Evolutionary conservation across 352 stramenopile genomes (phyloP).

Genomic region (Pythium guiyangense): DNA sequence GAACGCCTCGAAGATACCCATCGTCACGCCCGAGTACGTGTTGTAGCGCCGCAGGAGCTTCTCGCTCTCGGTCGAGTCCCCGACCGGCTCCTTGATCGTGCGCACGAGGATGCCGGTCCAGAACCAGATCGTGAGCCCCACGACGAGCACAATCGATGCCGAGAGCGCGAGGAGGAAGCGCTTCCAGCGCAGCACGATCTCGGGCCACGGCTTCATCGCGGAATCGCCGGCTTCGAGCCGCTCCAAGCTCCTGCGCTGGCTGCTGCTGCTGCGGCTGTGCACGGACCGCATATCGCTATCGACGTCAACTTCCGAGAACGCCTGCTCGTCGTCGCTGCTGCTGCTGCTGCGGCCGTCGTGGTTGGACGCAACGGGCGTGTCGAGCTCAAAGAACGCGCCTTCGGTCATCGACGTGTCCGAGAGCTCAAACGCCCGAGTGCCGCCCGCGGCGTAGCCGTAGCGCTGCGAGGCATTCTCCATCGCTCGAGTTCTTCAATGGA

Average conservation of each 20-base stretch:
- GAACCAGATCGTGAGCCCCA: constrained; percentile 13
- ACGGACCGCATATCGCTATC: background rate
- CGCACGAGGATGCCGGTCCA: constrained; percentile 10
- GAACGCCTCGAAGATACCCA: constrained; percentile 20
- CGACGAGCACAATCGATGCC: constrained; percentile 4
- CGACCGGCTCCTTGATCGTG: constrained; percentile 8
- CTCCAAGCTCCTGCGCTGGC: background rate
- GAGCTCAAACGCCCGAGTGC: constrained; percentile 7
- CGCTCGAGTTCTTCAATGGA: constrained; percentile 5
- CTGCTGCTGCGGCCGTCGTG: background rate
- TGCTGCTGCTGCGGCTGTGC: background rate
- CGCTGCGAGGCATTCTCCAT: constrained; percentile 10
- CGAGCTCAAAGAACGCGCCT: constrained; percentile 13
- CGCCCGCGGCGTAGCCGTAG: constrained; percentile 8
- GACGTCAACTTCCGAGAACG: constrained; percentile 8
- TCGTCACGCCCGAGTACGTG: constrained; percentile 18
- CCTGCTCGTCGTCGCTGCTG: background rate
- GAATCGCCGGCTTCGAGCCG: background rate
- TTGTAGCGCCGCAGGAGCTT: constrained; percentile 13
- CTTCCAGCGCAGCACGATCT: constrained; percentile 19
- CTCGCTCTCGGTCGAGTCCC: constrained; percentile 15
- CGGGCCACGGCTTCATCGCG: constrained; percentile 8
- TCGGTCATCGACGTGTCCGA: constrained; percentile 15
- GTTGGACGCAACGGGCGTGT: constrained; percentile 3
- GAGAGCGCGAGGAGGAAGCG: constrained; percentile 10